Base-by-base conservation (phyloP, 192 early-diverging fungal genomes). In the Physocladia obscura region DNA sequence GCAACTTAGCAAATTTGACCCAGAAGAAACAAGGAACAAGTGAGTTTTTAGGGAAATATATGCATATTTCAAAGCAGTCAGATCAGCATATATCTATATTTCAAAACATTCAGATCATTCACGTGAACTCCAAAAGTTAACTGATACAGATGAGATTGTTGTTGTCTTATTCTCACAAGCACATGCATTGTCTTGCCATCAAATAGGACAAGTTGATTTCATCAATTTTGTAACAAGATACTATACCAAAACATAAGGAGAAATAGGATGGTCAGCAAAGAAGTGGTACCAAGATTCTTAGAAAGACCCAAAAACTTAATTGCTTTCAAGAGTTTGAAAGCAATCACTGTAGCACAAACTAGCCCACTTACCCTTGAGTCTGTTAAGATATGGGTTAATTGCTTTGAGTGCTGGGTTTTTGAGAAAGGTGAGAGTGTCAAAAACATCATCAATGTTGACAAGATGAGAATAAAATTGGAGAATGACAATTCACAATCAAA, bases 191-290 rank as follows among this genome's bases (percentile, higher is more conserved):
- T 26, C 29, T 27, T 26, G 50, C 50, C 21, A 52, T 11, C 50
- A 21, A 21, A 52, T 52, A 27, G 29, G 22, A 21, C 50, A 0
- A 17, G 29, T 6, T 26, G 50, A 52, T 27, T 52, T 52, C 50
- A 52, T 52, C 50, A 52, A 21, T 21, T 52, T 26, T 52, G 50
- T n/a, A n/a, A n/a, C n/a, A n/a, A n/a, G n/a, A n/a, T n/a, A n/a
- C n/a, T n/a, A n/a, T n/a, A n/a, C n/a, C 29, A 26, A 52, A 27
- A 52, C 29, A 21, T 52, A 52, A 26, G 50, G 6, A 11, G 22
- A 21, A 26, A 26, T 27, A 19, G 50, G 29, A 21, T 52, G 50
- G 50, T 52, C 50, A 0, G 50, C 50, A 26, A 27, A 21, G 5
- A 19, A 27, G 11, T 52, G 50, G 50, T 52, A 21, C 29, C 13